Evolutionary conservation across 2,329 filamentous ascomycete genomes (phyloP), one percentile per base, ranked within the genome.

Genomic region (Penicillium sp.): DNA sequence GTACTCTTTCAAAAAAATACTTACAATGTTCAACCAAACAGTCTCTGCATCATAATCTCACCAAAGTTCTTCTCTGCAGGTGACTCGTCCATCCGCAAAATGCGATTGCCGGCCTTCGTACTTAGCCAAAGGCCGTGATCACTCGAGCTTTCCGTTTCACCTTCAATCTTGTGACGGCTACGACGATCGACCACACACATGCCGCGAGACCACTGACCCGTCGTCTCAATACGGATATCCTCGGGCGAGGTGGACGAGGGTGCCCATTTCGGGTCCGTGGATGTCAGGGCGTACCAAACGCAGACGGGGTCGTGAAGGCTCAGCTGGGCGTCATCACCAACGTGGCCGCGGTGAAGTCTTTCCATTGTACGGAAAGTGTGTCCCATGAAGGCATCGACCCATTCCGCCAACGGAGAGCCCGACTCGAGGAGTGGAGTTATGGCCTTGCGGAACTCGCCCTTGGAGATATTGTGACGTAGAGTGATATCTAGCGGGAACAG

Each of bases 181-280:
- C 94, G 81, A 31, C 84, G 80, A 76, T 99, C 94, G 36, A 91
- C 78, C 28, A 97, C 80, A 66, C 91, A 92, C 86, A 94, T 92
- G 1, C 94, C 92, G 50, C 90, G 80, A 41, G 92, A 95, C 94
- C 94, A 99, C 76, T 97, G 94, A 1, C 92, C 94, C 2, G 82
- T 76, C 0, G 91, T 95, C 74, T 99, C 94, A 36, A 99, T 79
- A 18, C 94, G 82, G 50, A 99, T 87, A 69, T 99, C 94, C 70
- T 95, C 88, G 0, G 78, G 83, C 51, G 69, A 74, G 36, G 80
- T 76, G 13, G 75, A 70, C 1, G 81, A 77, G 14, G 80, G 55
- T 49, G 60, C 65, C 74, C 74, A 76, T 6, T 54, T 50, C 13
- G 62, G 51, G 51, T 71, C 66, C 18, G 71, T 68, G 2, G 67